Evolutionary conservation across 1,139 yeast species (phyloP), one percentile per base, ranked within the genome.

Genomic region (Geotrichum candidum): DNA sequence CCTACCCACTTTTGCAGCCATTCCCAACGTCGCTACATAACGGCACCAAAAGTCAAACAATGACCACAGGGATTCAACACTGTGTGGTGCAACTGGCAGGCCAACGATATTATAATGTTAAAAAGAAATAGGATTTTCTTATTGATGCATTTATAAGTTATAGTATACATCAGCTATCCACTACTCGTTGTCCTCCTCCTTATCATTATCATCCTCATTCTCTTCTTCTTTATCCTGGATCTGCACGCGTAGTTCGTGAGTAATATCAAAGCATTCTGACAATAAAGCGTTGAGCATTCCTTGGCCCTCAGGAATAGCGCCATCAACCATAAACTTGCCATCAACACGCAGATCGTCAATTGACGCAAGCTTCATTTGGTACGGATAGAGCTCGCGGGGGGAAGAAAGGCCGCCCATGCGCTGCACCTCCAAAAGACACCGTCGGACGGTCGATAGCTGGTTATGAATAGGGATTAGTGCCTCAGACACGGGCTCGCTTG

Each of bases 221-320:
- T 57, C 63, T 57, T 53, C 65, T 53, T 61, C 83, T 65, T 83
- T 84, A 66, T 89, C 96, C 70, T 90, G 95, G 65, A 90, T 83
- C 71, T 92, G 97, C 45, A 90, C 87, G 71, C 90, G 88, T 70
- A 94, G 79, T 75, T 94, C 99, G 72, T 94, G 92, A 61, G 90
- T 80, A 63, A 92, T 87, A 74, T 94, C 99, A 73, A 90, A 94
- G 74, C 98, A 92, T 74, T 92, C 98, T 1, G 96, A 95, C 58
- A 94, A 78, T 65, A 94, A 77, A 0, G 97, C 96, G 73, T 87
- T 91, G 65, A 94, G 80, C 51, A 96, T 86, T 11, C 97, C 98
- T 75, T 94, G 99, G 15, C 99, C 99, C 74, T 94, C 97, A 7
- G 99, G 99, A 51, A 92, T 87, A 66, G 89, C 88, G 60, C 85